These are phyloP conservation scores for Cyberlindnera meyerae DNA, from an alignment of 805 yeast genomes.

Conservation along the genomic window DNA sequence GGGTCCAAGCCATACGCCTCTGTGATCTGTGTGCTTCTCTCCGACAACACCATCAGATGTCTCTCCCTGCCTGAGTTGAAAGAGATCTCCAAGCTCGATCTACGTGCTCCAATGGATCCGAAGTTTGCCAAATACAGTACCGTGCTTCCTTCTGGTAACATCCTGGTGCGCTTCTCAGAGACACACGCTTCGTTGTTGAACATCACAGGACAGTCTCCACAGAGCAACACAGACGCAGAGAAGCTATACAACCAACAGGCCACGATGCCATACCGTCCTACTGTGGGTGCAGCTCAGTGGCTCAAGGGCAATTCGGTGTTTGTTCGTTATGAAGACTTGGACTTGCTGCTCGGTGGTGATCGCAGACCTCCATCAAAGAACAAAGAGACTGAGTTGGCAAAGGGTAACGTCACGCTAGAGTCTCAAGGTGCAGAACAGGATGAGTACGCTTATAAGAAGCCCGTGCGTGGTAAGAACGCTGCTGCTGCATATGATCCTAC, in stretches of 20 bases:
- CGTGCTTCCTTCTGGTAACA: constrained; percentile 49
- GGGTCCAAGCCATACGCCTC: constrained; percentile 42
- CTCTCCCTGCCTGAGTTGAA: constrained; percentile 56
- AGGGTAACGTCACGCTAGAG: constrained; percentile 29
- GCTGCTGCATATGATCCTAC: constrained; percentile 38
- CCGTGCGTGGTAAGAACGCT: constrained; percentile 37
- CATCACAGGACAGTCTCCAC: constrained; percentile 7
- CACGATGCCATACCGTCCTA: constrained; percentile 73
- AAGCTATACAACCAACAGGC: constrained; percentile 64
- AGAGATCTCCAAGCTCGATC: constrained; percentile 46
- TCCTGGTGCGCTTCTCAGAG: constrained; percentile 49
- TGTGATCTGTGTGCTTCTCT: constrained; percentile 39
- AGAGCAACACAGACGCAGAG: no score
- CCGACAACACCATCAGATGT: constrained; percentile 43
- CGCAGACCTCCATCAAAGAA: constrained; percentile 57
- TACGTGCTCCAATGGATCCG: constrained; percentile 40
- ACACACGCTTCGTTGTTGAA: constrained; percentile 48
- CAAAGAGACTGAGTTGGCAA: constrained; percentile 55
- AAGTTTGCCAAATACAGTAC: constrained; percentile 39
- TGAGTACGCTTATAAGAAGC: constrained; percentile 40
- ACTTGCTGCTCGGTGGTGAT: constrained; percentile 66
- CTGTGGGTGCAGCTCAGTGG: constrained; percentile 77
- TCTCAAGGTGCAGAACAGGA: constrained; percentile 16
- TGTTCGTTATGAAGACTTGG: constrained; percentile 59
- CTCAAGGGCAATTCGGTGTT: constrained; percentile 72